phyloP scores from a whole-genome alignment of 257 asterid genomes.

The Henckelia pumila region DNA sequence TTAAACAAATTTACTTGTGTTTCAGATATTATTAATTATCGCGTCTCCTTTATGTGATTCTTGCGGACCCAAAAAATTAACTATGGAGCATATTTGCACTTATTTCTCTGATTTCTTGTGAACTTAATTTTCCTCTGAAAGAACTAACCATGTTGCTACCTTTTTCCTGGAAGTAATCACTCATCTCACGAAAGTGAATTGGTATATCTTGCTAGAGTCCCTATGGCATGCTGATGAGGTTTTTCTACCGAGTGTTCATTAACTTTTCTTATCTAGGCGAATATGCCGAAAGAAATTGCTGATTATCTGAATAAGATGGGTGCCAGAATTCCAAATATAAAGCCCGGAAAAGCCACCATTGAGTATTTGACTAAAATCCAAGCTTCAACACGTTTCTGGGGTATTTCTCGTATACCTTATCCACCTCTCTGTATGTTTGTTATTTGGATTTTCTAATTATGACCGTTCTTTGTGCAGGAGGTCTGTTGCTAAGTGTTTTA shows the following conservation, averaged over 20 bases:
- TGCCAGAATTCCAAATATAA: conserved; percentile 82
- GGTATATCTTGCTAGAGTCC: not conserved
- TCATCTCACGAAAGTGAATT: not conserved
- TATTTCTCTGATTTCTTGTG: no score
- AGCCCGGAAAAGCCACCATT: conserved; percentile 95
- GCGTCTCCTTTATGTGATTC: not conserved
- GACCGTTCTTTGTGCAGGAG: conserved; percentile 58
- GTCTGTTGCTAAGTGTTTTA: conserved; percentile 73
- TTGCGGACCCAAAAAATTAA: not conserved
- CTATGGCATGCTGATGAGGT: not conserved
- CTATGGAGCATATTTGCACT: no score
- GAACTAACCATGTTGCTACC: not conserved
- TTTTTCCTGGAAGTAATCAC: not conserved
- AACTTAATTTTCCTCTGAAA: not conserved
- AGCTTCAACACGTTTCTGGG: conserved; percentile 99
- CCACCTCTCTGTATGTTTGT: conserved; percentile 11
- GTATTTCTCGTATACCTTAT: conserved; percentile 35
- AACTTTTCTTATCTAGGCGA: conserved; percentile 50
- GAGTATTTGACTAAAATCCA: conserved; percentile 93
- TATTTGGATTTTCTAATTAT: not conserved
- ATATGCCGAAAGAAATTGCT: conserved; percentile 96
- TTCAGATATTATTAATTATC: not conserved
- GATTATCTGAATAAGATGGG: conserved; percentile 98
- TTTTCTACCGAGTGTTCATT: not conserved
- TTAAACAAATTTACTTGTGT: not conserved